phyloP scores from a whole-genome alignment of 192 early-diverging fungal species.

The Backusella westeae region DNA sequence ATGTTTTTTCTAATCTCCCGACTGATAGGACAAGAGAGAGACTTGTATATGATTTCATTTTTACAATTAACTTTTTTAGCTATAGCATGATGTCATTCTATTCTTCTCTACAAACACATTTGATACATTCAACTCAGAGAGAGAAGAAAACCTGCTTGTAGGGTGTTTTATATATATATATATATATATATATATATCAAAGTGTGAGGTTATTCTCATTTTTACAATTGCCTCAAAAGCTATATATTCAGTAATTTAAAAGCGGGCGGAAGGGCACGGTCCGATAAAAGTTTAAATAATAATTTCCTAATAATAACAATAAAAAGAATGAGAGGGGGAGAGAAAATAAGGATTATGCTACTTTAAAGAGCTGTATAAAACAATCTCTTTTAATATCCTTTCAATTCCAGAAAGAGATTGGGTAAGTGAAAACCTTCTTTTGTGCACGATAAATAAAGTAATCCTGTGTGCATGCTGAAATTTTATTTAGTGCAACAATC shows the following conservation, averaged over 20 bases:
- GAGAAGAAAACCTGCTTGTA: neutral
- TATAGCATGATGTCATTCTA: neutral
- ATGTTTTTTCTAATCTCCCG: neutral
- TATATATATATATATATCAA: too few relatives aligned
- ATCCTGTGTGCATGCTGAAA: neutral
- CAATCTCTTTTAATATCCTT: neutral
- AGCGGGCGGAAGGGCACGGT: neutral
- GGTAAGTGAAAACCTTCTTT: neutral
- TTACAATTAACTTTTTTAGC: neutral
- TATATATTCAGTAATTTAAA: neutral
- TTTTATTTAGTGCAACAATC: neutral
- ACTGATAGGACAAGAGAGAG: neutral
- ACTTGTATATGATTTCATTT: neutral
- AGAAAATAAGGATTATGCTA: neutral
- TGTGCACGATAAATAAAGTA: neutral
- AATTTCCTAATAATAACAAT: neutral
- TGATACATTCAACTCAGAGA: neutral
- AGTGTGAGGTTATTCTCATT: too few relatives aligned
- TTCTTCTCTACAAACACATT: neutral
- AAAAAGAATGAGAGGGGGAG: neutral
- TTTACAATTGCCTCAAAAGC: neutral
- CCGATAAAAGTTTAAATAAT: neutral
- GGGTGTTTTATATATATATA: too few relatives aligned
- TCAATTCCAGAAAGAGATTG: neutral
- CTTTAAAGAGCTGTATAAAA: neutral